Evolutionary conservation across 2,329 filamentous ascomycete species (phyloP), one percentile per base, ranked within the genome.

Genomic region (Exophiala xenobiotica): DNA sequence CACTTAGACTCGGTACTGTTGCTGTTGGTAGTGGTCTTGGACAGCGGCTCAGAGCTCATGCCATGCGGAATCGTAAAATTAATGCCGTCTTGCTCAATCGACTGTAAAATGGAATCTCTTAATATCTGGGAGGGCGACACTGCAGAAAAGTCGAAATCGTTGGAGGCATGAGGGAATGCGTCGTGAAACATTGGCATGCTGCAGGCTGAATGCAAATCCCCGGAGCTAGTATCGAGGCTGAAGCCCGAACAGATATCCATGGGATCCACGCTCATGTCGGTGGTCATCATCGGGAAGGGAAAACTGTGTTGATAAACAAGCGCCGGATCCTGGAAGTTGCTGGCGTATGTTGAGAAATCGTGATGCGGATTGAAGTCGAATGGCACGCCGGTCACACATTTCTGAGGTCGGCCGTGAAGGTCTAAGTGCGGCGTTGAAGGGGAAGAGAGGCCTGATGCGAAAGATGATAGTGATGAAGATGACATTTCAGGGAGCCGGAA

Each of bases 11-110:
- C 22, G 22, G 22, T 43, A 16, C 40, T 43, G 22, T 43, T 23
- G 14, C 40, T 43, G 22, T 43, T 43, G 11, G 40, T 43, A 3
- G 40, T 24, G 16, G 19, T 43, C 40, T 43, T 43, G 6, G 40
- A 43, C 12, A 43, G 24, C 16, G 40, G 40, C 12, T 43, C 40
- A 11, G 40, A 43, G 24, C 6, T 24, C 2, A 26, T 8, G 8
- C 24, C 20, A 8, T 8, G 23, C 11, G 22, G 16, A 4, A 14
- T 23, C 14, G 40, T 23, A 43, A 24, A 43, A 24, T 6, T 11
- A 12, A 43, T 43, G 9, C 26, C 40, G 5, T 27, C 40, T 16
- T 43, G 40, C 9, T 43, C 22, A 16, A 26, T 24, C 16, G 22
- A 43, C 11, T 23, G 40, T 16, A 26, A 16, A 16, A 43, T 26